phyloP scores from a whole-genome alignment of 306 rosid species.

The Begonia masoniana region DNA sequence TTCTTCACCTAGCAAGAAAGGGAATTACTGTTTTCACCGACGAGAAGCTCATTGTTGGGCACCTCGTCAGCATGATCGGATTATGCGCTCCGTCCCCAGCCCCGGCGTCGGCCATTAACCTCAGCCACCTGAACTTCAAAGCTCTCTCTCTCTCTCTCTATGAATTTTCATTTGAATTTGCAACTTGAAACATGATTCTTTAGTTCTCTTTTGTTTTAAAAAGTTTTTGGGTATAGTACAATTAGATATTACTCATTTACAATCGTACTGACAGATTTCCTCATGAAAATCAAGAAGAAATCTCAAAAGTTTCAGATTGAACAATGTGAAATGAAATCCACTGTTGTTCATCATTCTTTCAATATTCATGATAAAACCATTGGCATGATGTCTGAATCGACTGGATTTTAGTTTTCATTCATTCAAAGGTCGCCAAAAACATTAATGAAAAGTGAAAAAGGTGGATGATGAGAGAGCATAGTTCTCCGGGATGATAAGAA shows the following conservation, averaged over 20 bases:
- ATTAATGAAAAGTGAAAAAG: too few relatives aligned
- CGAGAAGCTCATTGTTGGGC: constrained; percentile 55
- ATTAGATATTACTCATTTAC: background rate
- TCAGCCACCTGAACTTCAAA: constrained; percentile 22
- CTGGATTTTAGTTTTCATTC: too few relatives aligned
- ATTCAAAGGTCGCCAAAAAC: too few relatives aligned
- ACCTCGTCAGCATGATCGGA: constrained; percentile 33
- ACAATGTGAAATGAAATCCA: too few relatives aligned
- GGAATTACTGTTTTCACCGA: constrained; percentile 35
- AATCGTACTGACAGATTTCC: background rate
- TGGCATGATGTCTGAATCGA: too few relatives aligned
- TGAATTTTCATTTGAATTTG: background rate
- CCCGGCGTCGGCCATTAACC: constrained; percentile 69
- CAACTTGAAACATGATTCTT: background rate
- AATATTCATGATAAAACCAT: too few relatives aligned
- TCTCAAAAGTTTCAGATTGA: too few relatives aligned
- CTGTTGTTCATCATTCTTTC: too few relatives aligned
- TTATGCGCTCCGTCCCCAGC: constrained; percentile 62
- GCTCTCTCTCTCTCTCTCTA: background rate
- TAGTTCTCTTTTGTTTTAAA: background rate
- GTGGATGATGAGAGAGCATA: too few relatives aligned
- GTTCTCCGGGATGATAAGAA: too few relatives aligned
- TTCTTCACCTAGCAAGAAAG: constrained; percentile 69
- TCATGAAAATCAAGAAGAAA: too few relatives aligned
- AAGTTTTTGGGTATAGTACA: background rate